Conservation (phyloP, 2,329 filamentous ascomycete species). For the Xylariaceae sp. region DNA sequence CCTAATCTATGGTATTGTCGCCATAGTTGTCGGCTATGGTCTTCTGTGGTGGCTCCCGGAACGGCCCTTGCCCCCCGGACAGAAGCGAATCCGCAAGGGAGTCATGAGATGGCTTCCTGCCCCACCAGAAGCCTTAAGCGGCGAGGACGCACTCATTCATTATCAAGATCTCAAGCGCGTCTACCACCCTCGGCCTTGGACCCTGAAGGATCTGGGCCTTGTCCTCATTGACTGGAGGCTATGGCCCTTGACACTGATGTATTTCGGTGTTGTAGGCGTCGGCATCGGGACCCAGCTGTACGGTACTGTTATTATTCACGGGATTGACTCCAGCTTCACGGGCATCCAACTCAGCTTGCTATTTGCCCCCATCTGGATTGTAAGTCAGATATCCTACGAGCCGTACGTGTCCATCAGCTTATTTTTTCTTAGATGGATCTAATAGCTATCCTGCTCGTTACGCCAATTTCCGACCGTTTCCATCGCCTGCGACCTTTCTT, state of each 20-base stretch:
- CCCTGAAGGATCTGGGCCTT: constrained; percentile 59
- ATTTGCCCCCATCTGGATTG: constrained; percentile 89
- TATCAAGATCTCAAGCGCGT: constrained; percentile 79
- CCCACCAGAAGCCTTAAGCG: constrained; percentile 66
- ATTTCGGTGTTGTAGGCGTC: constrained; percentile 90
- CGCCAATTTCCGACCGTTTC: constrained; percentile 83
- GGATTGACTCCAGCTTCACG: constrained; percentile 69
- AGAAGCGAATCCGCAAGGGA: constrained; percentile 45
- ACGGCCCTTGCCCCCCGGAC: constrained; percentile 70
- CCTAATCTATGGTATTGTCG: constrained; percentile 75
- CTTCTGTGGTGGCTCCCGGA: constrained; percentile 91
- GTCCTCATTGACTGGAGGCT: constrained; percentile 83
- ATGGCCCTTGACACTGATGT: constrained; percentile 85
- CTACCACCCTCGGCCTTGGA: constrained; percentile 74
- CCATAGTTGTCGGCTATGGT: constrained; percentile 63
- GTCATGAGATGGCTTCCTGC: constrained; percentile 63
- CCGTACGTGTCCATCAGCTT: too few relatives aligned
- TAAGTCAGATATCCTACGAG: constrained; percentile 38
- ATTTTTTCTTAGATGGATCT: constrained; percentile 84
- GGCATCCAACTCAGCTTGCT: constrained; percentile 74
- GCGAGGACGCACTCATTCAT: constrained; percentile 75
- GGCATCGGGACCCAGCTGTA: constrained; percentile 89
- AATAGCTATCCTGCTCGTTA: constrained; percentile 79
- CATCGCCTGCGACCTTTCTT: constrained; percentile 74
- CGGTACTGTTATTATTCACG: constrained; percentile 78